Evolutionary conservation across 306 rosid species (phyloP).

Genomic region (Pterocarpus santalinus): DNA sequence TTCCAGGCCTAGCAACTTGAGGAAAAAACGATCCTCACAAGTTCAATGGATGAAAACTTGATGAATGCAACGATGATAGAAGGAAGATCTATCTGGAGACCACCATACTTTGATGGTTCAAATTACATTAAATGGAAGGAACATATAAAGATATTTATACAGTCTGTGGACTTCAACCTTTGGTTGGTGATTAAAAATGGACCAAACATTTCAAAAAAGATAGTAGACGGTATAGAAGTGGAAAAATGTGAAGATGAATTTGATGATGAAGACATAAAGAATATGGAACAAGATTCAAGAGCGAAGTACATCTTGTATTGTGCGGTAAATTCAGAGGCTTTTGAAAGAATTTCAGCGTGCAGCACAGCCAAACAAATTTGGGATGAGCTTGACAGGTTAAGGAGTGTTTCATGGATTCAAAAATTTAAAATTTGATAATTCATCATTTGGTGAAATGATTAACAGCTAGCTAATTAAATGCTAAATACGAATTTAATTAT

Average conservation of each 20-base stretch:
- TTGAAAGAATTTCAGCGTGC: not conserved
- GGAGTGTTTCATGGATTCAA: too few relatives aligned
- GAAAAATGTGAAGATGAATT: constrained; percentile 41
- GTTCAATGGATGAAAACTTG: not conserved
- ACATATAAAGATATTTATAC: not conserved
- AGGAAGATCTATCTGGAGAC: constrained; percentile 11
- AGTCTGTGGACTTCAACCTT: constrained; percentile 28
- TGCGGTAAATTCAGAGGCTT: constrained; percentile 18
- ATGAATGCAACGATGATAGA: not conserved
- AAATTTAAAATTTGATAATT: too few relatives aligned
- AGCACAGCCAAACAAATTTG: constrained; percentile 35
- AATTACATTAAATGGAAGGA: constrained; percentile 18
- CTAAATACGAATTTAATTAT: too few relatives aligned
- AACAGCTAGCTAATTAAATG: too few relatives aligned
- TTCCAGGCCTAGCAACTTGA: not conserved
- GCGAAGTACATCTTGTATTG: constrained; percentile 33
- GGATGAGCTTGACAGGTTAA: constrained; percentile 26
- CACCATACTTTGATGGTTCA: constrained; percentile 33
- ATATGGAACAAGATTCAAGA: constrained; percentile 18
- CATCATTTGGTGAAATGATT: too few relatives aligned
- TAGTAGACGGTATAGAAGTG: not conserved
- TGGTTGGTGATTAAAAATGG: constrained; percentile 46
- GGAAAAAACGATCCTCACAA: not conserved
- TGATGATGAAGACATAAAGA: constrained; percentile 33
- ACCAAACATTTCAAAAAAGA: constrained; percentile 16